These are phyloP conservation scores for Mortierella sp. DNA, from an alignment of 371 early-diverging fungal genomes.

Conservation along the genomic window DNA sequence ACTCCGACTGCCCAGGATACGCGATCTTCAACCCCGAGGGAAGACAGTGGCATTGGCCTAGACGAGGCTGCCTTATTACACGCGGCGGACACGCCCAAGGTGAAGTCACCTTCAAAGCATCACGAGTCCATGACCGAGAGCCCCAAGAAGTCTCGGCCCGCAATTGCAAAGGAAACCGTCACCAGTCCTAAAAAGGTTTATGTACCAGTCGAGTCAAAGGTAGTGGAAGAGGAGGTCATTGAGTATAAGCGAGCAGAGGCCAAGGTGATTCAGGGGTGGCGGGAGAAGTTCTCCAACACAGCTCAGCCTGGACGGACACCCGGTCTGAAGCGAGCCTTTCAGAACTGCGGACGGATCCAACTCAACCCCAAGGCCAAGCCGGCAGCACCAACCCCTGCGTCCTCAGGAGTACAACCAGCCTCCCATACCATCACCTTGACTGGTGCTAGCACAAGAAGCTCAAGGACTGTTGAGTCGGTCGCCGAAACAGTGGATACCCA, in stretches of 20 bases:
- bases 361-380: not conserved
- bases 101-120: not conserved
- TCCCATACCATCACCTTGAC: not conserved
- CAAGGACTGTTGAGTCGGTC: not conserved
- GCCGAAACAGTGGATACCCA: not conserved
- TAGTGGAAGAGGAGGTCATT: not conserved
- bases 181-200: not conserved
- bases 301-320: slow-evolving; percentile 5
- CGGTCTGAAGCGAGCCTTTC: slow-evolving; percentile 35
- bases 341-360: slow-evolving; percentile 12
- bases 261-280: slow-evolving; percentile 49
- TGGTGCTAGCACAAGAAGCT: not conserved
- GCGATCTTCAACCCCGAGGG: slow-evolving; percentile 12
- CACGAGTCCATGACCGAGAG: not conserved
- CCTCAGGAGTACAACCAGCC: not conserved
- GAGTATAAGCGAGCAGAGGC: slow-evolving; percentile 28
- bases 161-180: not conserved
- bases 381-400: not conserved
- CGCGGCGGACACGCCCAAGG: not conserved
- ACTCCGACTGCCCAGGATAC: not conserved
- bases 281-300: slow-evolving; percentile 44
- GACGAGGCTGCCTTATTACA: slow-evolving; percentile 19
- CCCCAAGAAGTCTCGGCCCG: not conserved
- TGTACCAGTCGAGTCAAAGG: not conserved
- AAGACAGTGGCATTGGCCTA: slow-evolving; percentile 47